Conservation (phyloP, 2,329 filamentous ascomycete genomes). For the Monascus ruber region DNA sequence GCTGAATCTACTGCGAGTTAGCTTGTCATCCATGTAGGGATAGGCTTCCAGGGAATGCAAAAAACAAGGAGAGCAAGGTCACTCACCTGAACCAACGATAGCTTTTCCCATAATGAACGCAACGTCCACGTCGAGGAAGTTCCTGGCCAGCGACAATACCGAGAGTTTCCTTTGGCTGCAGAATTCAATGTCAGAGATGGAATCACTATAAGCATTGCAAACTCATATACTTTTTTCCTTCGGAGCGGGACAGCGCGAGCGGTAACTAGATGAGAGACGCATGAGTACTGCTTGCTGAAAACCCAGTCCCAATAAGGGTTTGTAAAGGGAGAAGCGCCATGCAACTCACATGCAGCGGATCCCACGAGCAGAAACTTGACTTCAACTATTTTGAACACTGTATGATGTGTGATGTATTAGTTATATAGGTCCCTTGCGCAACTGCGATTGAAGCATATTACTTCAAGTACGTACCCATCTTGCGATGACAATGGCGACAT, state of each 20-base stretch:
- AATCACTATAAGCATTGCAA: not conserved
- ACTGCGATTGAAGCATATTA: no score
- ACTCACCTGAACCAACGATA: constrained; percentile 45
- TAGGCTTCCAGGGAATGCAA: not conserved
- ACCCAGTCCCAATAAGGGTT: not conserved
- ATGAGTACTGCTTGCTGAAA: not conserved
- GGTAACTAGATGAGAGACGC: constrained; percentile 10
- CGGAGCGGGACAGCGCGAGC: constrained; percentile 17
- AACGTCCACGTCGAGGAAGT: constrained; percentile 42
- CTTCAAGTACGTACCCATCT: constrained; percentile 47
- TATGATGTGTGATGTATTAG: not conserved
- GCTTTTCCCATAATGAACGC: constrained; percentile 43
- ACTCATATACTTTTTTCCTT: constrained; percentile 26
- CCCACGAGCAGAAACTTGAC: constrained; percentile 67
- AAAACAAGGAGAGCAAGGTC: not conserved
- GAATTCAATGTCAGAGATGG: not conserved
- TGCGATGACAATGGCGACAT: constrained; percentile 67
- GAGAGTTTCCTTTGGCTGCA: constrained; percentile 38
- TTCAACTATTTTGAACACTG: constrained; percentile 61
- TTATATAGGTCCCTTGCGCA: not conserved
- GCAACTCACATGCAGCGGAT: constrained; percentile 36
- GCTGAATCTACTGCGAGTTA: constrained; percentile 34
- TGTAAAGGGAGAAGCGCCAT: not conserved
- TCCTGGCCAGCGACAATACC: constrained; percentile 45
- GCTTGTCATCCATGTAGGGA: not conserved